Evolutionary conservation across 2,329 filamentous ascomycete genomes (phyloP).

Genomic region (Lachnellula subtilissima): DNA sequence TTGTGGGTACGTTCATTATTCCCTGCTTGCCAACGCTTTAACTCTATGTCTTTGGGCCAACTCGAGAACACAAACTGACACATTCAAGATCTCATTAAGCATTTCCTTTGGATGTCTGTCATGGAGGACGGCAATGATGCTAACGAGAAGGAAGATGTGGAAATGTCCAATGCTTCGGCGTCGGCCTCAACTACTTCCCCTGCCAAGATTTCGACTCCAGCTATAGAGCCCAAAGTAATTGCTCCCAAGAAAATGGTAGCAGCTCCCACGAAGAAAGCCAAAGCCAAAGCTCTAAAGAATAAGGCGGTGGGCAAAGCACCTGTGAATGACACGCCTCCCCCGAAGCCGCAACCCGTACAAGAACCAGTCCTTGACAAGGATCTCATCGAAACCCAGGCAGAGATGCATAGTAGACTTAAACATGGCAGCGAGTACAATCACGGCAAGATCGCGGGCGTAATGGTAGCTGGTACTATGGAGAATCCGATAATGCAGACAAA

Average conservation of each 20-base stretch:
- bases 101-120: slow-evolving; percentile 18
- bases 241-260: not conserved
- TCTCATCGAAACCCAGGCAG: slow-evolving; percentile 39
- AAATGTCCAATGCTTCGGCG: not conserved
- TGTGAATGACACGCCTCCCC: not conserved
- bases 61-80: not conserved
- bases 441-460: slow-evolving; percentile 30
- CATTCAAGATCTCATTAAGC: slow-evolving; percentile 16
- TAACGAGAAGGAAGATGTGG: not conserved
- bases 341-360: slow-evolving; percentile 1
- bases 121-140: not conserved
- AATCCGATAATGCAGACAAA: slow-evolving; percentile 31
- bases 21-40: slow-evolving; percentile 17
- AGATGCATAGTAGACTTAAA: slow-evolving; percentile 37
- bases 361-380: slow-evolving; percentile 33
- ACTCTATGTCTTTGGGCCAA: too few relatives aligned
- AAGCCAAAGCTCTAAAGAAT: slow-evolving; percentile 33
- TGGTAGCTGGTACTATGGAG: slow-evolving; percentile 32
- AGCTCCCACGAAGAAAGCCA: slow-evolving; percentile 9
- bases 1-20: slow-evolving; percentile 38
- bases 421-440: slow-evolving; percentile 36
- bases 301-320: slow-evolving; percentile 23
- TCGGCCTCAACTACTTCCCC: not conserved
- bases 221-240: not conserved
- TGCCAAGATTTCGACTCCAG: not conserved